Evolutionary conservation across 805 yeast species (phyloP).

Genomic region (Metschnikowia kofuensis): DNA sequence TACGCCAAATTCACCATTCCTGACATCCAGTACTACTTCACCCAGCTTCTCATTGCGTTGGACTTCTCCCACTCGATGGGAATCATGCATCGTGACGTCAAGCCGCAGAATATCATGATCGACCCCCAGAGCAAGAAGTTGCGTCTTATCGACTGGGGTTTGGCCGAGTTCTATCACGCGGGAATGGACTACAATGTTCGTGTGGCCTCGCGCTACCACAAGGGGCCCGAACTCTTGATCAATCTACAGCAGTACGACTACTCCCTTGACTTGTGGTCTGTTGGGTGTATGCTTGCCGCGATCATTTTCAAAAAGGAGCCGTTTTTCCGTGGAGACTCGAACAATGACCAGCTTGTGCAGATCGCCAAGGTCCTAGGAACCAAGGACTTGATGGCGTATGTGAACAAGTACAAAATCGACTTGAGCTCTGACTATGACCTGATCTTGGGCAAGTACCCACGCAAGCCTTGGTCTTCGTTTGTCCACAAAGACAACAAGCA

Average conservation of each 20-base stretch:
- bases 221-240: constrained; percentile 88
- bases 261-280: constrained; percentile 90
- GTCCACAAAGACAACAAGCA: constrained; percentile 67
- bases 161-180: constrained; percentile 90
- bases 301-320: constrained; percentile 90
- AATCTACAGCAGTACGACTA: constrained; percentile 88
- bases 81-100: constrained; percentile 92
- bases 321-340: constrained; percentile 86
- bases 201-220: constrained; percentile 89
- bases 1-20: constrained; percentile 73
- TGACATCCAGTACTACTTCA: constrained; percentile 82
- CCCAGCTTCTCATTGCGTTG: constrained; percentile 74
- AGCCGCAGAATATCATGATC: constrained; percentile 95
- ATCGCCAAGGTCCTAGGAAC: constrained; percentile 87
- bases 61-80: constrained; percentile 94
- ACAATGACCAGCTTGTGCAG: constrained; percentile 87
- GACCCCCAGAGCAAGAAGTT: constrained; percentile 70
- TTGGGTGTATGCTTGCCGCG: constrained; percentile 90
- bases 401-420: constrained; percentile 66
- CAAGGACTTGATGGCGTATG: constrained; percentile 66
- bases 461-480: constrained; percentile 85
- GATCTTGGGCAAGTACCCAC: constrained; percentile 62
- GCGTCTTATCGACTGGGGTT: constrained; percentile 91
- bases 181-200: constrained; percentile 89
- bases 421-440: constrained; percentile 76